Percentiles rank a stretch among this genome's conserved stretches.
Conservation (phyloP, 257 asterid genomes). For the Euphrasia confusa region DNA sequence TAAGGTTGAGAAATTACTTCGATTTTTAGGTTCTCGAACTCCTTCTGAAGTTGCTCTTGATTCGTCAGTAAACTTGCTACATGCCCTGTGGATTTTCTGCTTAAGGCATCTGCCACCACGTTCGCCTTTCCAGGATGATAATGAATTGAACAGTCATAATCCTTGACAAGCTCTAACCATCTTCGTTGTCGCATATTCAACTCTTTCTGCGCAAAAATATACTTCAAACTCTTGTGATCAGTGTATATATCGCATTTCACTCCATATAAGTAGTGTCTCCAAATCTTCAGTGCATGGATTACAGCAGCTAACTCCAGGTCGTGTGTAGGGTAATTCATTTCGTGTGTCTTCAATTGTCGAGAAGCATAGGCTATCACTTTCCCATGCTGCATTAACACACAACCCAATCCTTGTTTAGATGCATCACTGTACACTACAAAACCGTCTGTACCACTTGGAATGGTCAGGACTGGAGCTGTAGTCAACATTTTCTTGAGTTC, state of each 20-base stretch:
- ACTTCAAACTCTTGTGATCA: not conserved
- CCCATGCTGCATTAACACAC: not conserved
- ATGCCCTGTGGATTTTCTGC: not conserved
- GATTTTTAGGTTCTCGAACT: no score
- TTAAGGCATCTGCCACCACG: not conserved
- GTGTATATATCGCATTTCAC: not conserved
- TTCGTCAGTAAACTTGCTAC: no score
- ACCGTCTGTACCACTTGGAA: no score
- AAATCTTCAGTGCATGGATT: no score
- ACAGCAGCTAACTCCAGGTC: no score
- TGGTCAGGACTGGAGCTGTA: no score
- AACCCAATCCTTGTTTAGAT: no score
- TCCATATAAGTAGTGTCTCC: not conserved
- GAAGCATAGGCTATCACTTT: not conserved
- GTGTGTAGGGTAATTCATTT: no score
- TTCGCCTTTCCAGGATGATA: not conserved
- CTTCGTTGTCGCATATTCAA: not conserved
- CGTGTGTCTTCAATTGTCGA: no score
- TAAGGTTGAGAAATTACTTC: not conserved
- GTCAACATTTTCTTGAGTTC: no score
- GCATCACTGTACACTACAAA: no score
- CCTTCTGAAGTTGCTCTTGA: no score
- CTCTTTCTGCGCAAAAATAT: not conserved
- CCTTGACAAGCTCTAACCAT: not conserved
- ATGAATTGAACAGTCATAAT: not conserved